Base-by-base conservation (phyloP, 164 flowering plant species). In the Sedum album region DNA sequence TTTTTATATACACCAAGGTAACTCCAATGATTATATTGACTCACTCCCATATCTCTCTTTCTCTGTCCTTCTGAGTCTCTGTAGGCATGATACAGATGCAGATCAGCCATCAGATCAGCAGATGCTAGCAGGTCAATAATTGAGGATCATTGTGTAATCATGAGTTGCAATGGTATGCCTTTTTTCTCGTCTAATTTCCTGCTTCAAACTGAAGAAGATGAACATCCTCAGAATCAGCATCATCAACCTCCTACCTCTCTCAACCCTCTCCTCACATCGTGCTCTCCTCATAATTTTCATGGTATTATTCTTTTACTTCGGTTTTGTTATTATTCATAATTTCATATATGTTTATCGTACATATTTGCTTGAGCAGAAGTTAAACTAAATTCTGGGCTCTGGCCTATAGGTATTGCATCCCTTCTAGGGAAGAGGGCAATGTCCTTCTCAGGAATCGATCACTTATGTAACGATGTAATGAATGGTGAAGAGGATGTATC, bases 141-240 rank as follows among this genome's bases (percentile, higher is more conserved):
- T 62, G 13, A 62, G 20, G n/a, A 30, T 35, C 33, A 30, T 35
- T 30, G 33, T 15, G 20, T 10, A 35, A 62, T 67, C 71, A 75
- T 74, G 79, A 66, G 73, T 62, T 70, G 77, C 79, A 81, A 76
- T 74, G 89, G 77, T 70, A 93, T 93, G 98, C 83, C 88, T 21
- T 93, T 93, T 80, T 90, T 90, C 80, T 84, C 87, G 73, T 53
- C 96, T 68, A 92, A 84, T 81, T 88, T 93, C 88, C 82, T 90
- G 86, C 76, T 87, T 6, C 98, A 88, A 74, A 76, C 80, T 61
- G 48, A 68, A 51, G 28, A 68, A 21, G 44, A 65, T 41, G 14
- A 11, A 8, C 46, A 41, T 41, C 46, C 11, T 25, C 38, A 41
- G 11, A 11, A 41, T 41, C 46, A 38, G 4, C 55, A 41, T 9